Evolutionary conservation across 2,329 filamentous ascomycete genomes (phyloP).

Genomic region (Ceratocystis albifundus): DNA sequence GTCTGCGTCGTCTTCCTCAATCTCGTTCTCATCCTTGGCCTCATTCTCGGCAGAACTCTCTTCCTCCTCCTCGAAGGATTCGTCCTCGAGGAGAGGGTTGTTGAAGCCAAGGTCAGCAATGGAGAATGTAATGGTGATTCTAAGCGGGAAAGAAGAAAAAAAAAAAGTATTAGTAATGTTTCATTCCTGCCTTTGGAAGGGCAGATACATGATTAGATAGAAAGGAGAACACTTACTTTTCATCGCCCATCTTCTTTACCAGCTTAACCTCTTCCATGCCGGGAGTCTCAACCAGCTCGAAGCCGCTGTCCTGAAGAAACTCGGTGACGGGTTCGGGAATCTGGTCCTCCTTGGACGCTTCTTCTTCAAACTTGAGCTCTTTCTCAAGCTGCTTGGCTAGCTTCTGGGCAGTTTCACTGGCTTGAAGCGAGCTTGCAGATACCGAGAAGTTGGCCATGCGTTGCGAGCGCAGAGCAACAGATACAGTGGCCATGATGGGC

Average conservation of each 20-base stretch:
- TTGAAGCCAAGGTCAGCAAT: slow-evolving; percentile 68
- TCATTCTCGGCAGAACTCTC: slow-evolving; percentile 41
- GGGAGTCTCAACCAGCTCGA: slow-evolving; percentile 67
- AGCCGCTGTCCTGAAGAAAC: slow-evolving; percentile 76
- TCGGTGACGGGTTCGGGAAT: slow-evolving; percentile 70
- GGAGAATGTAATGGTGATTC: slow-evolving; percentile 69
- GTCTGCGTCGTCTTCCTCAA: slow-evolving; percentile 40
- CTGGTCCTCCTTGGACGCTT: slow-evolving; percentile 61
- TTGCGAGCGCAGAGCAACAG: slow-evolving; percentile 35
- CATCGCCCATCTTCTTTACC: slow-evolving; percentile 70
- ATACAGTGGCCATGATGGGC: slow-evolving; percentile 12
- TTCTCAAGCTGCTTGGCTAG: slow-evolving; percentile 56
- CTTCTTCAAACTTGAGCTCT: slow-evolving; percentile 73
- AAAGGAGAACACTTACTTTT: slow-evolving; percentile 53
- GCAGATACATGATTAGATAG: background rate
- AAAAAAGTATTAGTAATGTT: background rate
- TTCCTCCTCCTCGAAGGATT: slow-evolving; percentile 44
- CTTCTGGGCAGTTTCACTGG: slow-evolving; percentile 55
- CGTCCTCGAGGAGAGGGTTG: slow-evolving; percentile 48
- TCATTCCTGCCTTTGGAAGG: background rate
- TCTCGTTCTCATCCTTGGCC: slow-evolving; percentile 43
- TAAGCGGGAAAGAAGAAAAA: slow-evolving; percentile 24
- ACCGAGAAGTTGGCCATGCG: slow-evolving; percentile 31
- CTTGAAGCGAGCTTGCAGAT: slow-evolving; percentile 44
- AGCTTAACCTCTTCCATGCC: slow-evolving; percentile 84